Base-by-base conservation (phyloP, 2,329 filamentous ascomycete genomes). In the Ceratocystis diversiconidia region DNA sequence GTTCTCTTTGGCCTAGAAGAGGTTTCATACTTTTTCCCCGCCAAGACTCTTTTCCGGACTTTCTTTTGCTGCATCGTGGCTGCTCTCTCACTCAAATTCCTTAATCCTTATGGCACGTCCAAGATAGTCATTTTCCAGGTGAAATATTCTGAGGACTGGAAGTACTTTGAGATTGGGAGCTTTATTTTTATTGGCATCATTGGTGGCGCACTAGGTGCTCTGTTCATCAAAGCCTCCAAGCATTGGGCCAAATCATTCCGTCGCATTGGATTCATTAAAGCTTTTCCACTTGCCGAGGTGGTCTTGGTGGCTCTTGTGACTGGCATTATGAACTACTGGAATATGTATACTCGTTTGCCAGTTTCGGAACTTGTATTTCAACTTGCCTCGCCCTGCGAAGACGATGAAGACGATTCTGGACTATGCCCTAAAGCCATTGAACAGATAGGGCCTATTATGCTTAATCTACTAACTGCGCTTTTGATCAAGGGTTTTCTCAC, bases 91-190 rank as follows among this genome's bases (percentile, higher is more conserved):
- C 79, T 99, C 70, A 96, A 96, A 72, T 96, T 96, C 70, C 79
- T 97, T 46, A 95, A 99, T 71, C 94, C 94, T 0, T 99, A 97
- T 71, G 92, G 92, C 36, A 97, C 92, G 0, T 86, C 89, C 73
- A 97, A 99, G 76, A 95, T 99, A 69, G 94, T 99, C 70, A 82
- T 97, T 72, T 99, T 99, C 73, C 86, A 97, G 74, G 91, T 99
- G 62, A 85, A 92, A 10, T 99, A 97, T 73, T 74, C 89, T 10
- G 83, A 86, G 0, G 92, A 97, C 73, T 99, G 94, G 94, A 85
- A 90, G 70, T 90, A 90, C 72, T 97, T 97, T 73, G 94, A 99
- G 74, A 82, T 99, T 62, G 80, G 82, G 46, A 85, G 84, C 66
- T 99, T 97, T 74, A 85, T 95, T 62, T 75, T 92, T n/a, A 84